Base-by-base conservation (phyloP, 805 yeast genomes). In the Candida odintsovae region DNA sequence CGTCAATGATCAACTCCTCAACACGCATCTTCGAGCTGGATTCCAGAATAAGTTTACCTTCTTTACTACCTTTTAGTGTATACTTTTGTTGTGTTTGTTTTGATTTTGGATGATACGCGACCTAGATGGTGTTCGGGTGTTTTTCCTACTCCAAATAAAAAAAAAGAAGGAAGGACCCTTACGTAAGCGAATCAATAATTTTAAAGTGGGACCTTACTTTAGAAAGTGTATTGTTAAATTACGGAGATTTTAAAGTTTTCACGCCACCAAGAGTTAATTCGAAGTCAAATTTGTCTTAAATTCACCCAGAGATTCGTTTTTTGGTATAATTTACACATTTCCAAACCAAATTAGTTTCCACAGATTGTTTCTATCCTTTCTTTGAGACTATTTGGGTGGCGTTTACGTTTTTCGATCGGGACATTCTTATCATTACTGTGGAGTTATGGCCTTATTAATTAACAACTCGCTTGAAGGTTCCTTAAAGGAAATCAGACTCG, bases 1-100 rank as follows among this genome's bases (percentile, higher is more conserved):
- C 99, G 67, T 94, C 99, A 41, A 94, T 83, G 51, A 94, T 90
- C 47, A 94, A 77, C 63, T 95, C 99, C 62, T 92, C 97, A n/a
- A 94, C 95, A 52, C 55, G 60, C 62, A 58, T 58, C 7, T 13
- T 19, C 20, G 15, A 18, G 20, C 36, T 9, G 31, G n/a, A 28
- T 3, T 28, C 31, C 31, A 28, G 6, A 11, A n/a, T 33, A 16
- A 33, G 8, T 33, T 33, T 13, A n/a, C 21, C 29, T 10, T 31
- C 9, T 22, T 31, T 13, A 16, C 19, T 11, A 11, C 25, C 16
- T 7, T 41, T 41, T 33, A 16, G 28, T 18, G 26, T 6, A n/a
- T n/a, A 21, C 29, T 35, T 15, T 37, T 25, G 10, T 35, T 18
- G 20, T 28, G 12, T 35, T 25, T 38, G 40, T 41, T 23, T 45